phyloP scores from a whole-genome alignment of 768 basidiomycete species.

The Rhizopogon roseolus region DNA sequence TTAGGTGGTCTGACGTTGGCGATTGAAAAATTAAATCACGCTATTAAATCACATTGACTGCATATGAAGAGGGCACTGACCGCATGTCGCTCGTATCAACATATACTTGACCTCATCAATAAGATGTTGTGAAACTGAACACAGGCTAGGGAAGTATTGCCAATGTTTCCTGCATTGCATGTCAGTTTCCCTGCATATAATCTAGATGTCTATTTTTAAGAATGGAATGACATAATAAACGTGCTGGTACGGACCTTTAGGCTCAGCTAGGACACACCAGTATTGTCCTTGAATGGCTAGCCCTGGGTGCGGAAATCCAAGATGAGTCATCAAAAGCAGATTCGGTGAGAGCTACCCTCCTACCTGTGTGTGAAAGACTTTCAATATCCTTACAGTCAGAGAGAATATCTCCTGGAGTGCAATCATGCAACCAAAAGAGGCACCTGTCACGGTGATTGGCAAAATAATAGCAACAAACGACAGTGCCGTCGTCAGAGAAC shows the following conservation, averaged over 20 bases:
- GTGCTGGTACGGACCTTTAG: neutral
- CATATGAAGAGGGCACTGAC: neutral
- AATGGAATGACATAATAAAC: neutral
- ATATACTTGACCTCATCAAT: neutral
- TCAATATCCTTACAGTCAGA: slow-evolving; percentile 32
- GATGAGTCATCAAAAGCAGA: neutral
- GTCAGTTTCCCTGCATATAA: neutral
- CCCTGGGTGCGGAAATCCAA: slow-evolving; percentile 12
- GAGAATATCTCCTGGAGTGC: slow-evolving; percentile 21
- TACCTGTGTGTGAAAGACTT: neutral
- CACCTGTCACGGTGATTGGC: slow-evolving; percentile 35
- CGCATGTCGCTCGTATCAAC: neutral
- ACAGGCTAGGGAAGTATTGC: slow-evolving; percentile 2
- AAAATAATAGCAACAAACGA: slow-evolving; percentile 37
- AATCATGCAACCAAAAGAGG: slow-evolving; percentile 45
- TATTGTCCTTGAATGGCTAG: slow-evolving; percentile 30
- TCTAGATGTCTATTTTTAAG: neutral
- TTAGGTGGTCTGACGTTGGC: slow-evolving; percentile 7
- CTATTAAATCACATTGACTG: no score
- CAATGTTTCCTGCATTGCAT: slow-evolving; percentile 16
- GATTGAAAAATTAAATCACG: no score
- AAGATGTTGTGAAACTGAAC: neutral
- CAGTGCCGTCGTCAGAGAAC: slow-evolving; percentile 8
- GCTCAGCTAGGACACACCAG: slow-evolving; percentile 20
- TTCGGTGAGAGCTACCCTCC: neutral